Base-by-base conservation (phyloP, 2,329 filamentous ascomycete genomes). In the Trichoderma hamatum region DNA sequence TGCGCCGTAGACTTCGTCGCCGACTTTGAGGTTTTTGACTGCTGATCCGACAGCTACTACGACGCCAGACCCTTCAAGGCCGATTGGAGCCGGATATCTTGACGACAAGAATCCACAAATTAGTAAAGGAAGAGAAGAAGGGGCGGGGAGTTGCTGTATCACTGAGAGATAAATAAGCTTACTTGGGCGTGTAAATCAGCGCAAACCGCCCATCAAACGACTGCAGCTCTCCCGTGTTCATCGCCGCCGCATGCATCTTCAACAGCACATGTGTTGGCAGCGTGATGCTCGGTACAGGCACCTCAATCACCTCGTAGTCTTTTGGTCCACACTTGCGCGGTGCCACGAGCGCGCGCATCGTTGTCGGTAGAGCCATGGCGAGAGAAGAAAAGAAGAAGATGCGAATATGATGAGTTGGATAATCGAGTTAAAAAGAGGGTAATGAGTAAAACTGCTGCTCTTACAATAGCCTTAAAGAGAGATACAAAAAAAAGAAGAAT, bases 281-380 rank as follows among this genome's bases (percentile, higher is more conserved):
- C 3, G 75, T 76, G 60, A 86, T 83, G n/a, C 71, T 72, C 0
- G 85, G 84, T 3, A 81, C 76, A 0, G 84, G 81, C n/a, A 83
- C 67, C 4, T 83, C 80, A 5, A 74, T 69, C 19, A 85, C 70
- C 28, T 82, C 77, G 69, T 81, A 84, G 10, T 70, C 75, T 0
- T 74, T 74, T 0, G 84, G 83, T 5, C 70, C 72, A 71, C 80
- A 80, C 67, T 79, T 78, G 54, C 76, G 80, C 0, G 76, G 79
- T 32, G 81, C 80, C 16, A 81, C 79, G 46, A 85, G 78, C 6
- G 82, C 79, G 70, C 82, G 81, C 81, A 83, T 84, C 1, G 77
- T 82, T 5, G 71, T 52, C n/a, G 80, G 78, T 58, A 81, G 46
- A 2, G 72, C 52, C 79, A 80, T 81, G 16, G 55, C 72, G 58